Conservation (phyloP, 495 filamentous ascomycete genomes). For the Hypoxylon trugodes region DNA sequence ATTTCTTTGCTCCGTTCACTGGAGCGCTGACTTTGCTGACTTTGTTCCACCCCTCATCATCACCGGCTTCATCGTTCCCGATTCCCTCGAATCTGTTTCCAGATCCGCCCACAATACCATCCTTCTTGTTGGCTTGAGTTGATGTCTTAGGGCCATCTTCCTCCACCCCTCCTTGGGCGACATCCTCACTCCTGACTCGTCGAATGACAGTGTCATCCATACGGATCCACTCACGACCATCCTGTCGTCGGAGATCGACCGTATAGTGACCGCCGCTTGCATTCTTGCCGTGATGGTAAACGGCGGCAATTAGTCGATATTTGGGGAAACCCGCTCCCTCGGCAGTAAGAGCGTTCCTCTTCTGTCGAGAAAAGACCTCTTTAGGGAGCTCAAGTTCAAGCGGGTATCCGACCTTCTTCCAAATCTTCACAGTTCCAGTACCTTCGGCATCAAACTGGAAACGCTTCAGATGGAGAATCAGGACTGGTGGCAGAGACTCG, state of each 20-base stretch:
- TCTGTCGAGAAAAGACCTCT: constrained; percentile 84
- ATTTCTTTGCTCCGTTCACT: constrained; percentile 69
- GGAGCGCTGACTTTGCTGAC: constrained; percentile 81
- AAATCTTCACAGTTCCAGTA: constrained; percentile 91
- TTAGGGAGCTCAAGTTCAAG: constrained; percentile 92
- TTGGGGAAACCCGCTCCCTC: constrained; percentile 72
- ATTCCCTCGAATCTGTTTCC: constrained; percentile 76
- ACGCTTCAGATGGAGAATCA: constrained; percentile 95
- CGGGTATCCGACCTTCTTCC: constrained; percentile 97
- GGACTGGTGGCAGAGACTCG: constrained; percentile 88
- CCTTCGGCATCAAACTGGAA: constrained; percentile 95
- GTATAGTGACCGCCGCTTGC: constrained; percentile 97
- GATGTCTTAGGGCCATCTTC: constrained; percentile 75
- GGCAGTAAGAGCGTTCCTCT: constrained; percentile 67
- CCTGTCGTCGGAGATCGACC: constrained; percentile 92
- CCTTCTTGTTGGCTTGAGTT: constrained; percentile 54
- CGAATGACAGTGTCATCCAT: constrained; percentile 93
- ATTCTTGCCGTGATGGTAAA: constrained; percentile 97
- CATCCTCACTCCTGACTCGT: constrained; percentile 86
- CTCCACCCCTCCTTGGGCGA: constrained; percentile 84
- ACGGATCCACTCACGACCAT: constrained; percentile 92
- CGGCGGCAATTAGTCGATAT: constrained; percentile 88
- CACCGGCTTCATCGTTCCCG: constrained; percentile 69
- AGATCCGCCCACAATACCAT: constrained; percentile 42
- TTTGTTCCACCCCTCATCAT: constrained; percentile 85